Evolutionary conservation across 2,329 filamentous ascomycete genomes (phyloP).

Genomic region (Trichoderma breve): DNA sequence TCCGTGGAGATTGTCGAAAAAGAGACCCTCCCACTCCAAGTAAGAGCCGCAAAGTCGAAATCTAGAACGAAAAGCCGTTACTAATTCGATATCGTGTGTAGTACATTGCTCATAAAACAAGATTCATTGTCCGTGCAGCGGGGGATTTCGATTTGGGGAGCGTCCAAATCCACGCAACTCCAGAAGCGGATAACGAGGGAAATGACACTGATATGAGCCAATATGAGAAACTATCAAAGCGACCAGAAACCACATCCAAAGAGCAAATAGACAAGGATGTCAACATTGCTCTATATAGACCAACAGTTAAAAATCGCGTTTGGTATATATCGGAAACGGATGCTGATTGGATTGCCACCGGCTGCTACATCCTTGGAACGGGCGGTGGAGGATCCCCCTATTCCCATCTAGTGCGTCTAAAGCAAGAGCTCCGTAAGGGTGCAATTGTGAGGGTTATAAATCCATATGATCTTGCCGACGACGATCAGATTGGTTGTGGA

Average conservation of each 20-base stretch:
- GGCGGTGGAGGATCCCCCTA: constrained; percentile 59
- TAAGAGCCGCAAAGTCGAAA: constrained; percentile 23
- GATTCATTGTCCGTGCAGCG: constrained; percentile 57
- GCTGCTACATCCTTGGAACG: constrained; percentile 61
- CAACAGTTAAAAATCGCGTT: constrained; percentile 47
- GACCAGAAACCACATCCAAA: background rate
- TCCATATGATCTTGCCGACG: constrained; percentile 48
- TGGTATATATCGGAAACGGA: constrained; percentile 61
- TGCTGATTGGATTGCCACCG: constrained; percentile 54
- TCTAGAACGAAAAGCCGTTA: background rate
- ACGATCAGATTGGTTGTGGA: constrained; percentile 53
- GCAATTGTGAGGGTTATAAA: constrained; percentile 51
- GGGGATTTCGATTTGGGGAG: constrained; percentile 52
- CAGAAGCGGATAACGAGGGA: constrained; percentile 4
- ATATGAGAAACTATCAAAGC: constrained; percentile 24
- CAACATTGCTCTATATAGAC: constrained; percentile 45
- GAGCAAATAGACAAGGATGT: constrained; percentile 26
- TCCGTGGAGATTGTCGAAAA: constrained; percentile 51
- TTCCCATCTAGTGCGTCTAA: constrained; percentile 49
- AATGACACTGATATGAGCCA: constrained; percentile 23
- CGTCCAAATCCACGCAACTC: background rate
- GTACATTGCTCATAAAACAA: constrained; percentile 53
- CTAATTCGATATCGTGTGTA: constrained; percentile 25
- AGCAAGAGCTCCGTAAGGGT: constrained; percentile 50
- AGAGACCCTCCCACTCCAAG: constrained; percentile 53